Conservation (phyloP, 345 rosid species). For the Linum usitatissimum region DNA sequence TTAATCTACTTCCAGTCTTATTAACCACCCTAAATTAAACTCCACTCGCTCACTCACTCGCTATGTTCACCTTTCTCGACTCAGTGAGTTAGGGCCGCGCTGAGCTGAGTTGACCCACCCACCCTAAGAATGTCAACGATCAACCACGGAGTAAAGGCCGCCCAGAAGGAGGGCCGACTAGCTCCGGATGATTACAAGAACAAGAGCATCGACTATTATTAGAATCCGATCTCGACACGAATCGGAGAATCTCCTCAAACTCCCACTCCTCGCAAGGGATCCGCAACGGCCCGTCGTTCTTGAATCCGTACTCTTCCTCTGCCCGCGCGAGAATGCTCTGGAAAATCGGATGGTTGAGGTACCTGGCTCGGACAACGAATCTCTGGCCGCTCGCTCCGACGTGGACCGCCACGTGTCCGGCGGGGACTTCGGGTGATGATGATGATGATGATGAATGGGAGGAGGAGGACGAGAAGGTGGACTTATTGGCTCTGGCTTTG, state of each 20-base stretch:
- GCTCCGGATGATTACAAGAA: conserved; percentile 26
- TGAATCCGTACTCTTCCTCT: conserved; percentile 87
- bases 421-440: conserved; percentile 44
- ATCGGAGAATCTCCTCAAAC: conserved; percentile 60
- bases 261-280: conserved; percentile 75
- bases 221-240: conserved; percentile 32
- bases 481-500: conserved; percentile 30
- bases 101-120: conserved; percentile 13
- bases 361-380: conserved; percentile 60
- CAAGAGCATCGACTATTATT: conserved; percentile 20
- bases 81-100: conserved; percentile 1
- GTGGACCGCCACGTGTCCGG: conserved; percentile 72
- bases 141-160: conserved; percentile 50
- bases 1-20: too few species aligned
- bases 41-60: conserved; percentile 14
- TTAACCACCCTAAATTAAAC: conserved; percentile 1
- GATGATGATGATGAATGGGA: neutral
- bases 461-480: neutral
- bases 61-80: conserved; percentile 14
- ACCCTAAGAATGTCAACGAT: conserved; percentile 11
- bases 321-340: conserved; percentile 46
- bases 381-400: conserved; percentile 49
- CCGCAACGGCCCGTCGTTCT: conserved; percentile 49
- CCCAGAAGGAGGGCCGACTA: conserved; percentile 35
- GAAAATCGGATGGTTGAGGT: conserved; percentile 83